These are phyloP conservation scores for Fusarium mexicanum DNA, from an alignment of 2,329 filamentous ascomycete genomes.

Conservation along the genomic window DNA sequence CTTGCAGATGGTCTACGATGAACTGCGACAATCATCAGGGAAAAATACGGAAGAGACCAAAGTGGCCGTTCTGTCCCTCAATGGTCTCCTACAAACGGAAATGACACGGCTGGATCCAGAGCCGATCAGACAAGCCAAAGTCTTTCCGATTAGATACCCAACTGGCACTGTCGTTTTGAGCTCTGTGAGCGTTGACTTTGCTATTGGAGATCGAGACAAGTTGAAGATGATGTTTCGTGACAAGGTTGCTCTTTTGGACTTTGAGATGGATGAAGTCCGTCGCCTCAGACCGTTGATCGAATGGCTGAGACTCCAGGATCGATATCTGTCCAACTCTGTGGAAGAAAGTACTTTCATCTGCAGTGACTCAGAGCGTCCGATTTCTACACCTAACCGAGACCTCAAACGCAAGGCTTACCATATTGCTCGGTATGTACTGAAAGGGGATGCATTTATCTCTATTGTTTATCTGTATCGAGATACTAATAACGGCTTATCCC, in stretches of 20 bases:
- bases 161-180: background rate
- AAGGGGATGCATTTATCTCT: background rate
- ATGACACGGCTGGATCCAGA: background rate
- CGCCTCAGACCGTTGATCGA: constrained; percentile 14
- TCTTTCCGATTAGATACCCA: constrained; percentile 20
- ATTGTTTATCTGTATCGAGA: too few relatives aligned
- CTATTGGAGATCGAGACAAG: constrained; percentile 20
- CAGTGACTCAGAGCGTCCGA: background rate
- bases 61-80: constrained; percentile 5
- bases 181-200: constrained; percentile 12
- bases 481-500: background rate
- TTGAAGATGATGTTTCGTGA: constrained; percentile 5
- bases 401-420: constrained; percentile 23
- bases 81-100: background rate
- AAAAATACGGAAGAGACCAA: constrained; percentile 12
- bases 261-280: constrained; percentile 17
- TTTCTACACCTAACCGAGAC: constrained; percentile 9
- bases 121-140: constrained; percentile 17
- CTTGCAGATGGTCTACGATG: constrained; percentile 24
- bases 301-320: constrained; percentile 10
- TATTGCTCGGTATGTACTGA: constrained; percentile 12
- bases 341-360: constrained; percentile 8
- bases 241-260: constrained; percentile 20
- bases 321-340: constrained; percentile 18
- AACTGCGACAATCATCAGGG: constrained; percentile 7